phyloP scores from a whole-genome alignment of 768 basidiomycete species.

The Termitomyces sp. region DNA sequence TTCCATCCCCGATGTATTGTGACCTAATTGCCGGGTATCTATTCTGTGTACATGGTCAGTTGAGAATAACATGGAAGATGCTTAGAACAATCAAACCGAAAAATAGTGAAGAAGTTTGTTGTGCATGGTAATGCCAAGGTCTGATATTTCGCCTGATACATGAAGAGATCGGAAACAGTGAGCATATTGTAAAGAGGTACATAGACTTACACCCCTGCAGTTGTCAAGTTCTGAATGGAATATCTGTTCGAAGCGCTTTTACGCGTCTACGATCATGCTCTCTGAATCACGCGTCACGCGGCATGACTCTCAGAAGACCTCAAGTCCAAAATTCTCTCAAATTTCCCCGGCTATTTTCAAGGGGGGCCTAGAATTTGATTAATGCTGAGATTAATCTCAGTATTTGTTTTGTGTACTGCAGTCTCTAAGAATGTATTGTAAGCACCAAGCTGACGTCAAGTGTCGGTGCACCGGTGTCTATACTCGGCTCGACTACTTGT shows the following conservation, averaged over 20 bases:
- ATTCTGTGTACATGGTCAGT: constrained; percentile 19
- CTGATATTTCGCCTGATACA: not conserved
- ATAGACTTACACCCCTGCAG: not conserved
- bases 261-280: not conserved
- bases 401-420: not conserved
- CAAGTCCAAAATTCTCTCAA: not conserved
- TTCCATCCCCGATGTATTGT: constrained; percentile 46
- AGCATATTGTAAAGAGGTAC: not conserved
- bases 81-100: constrained; percentile 11
- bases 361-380: not conserved
- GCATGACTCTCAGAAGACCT: not conserved
- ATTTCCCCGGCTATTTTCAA: not conserved
- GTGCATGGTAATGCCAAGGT: constrained; percentile 8
- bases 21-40: constrained; percentile 41
- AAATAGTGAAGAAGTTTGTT: constrained; percentile 11
- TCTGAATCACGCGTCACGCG: not conserved
- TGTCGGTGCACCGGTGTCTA: not conserved
- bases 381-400: not conserved
- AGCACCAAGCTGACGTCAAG: not conserved
- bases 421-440: not conserved
- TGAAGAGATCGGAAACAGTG: not conserved
- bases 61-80: not conserved
- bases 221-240: not conserved
- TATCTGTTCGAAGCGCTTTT: not conserved
- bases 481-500: too few relatives aligned